Evolutionary conservation across 495 filamentous ascomycete species (phyloP).

Genomic region (Talaromyces borbonicus): DNA sequence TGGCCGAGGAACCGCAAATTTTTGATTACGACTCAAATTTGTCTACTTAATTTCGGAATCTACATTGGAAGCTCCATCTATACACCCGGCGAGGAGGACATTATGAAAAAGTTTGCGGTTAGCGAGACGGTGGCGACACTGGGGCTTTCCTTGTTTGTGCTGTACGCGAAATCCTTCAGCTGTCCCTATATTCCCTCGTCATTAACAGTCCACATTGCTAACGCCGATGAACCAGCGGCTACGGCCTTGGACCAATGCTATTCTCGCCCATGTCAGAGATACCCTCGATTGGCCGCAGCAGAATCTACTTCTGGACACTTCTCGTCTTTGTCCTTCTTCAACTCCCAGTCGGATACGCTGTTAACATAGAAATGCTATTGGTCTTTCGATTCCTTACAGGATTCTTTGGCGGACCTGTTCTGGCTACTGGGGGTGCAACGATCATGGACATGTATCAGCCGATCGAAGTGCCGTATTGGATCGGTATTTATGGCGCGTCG

Average conservation of each 20-base stretch:
- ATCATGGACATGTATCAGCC: constrained; percentile 28
- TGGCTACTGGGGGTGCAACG: constrained; percentile 32
- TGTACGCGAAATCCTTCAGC: not conserved
- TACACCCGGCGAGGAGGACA: constrained; percentile 20
- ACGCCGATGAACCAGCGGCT: constrained; percentile 19
- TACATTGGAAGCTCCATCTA: constrained; percentile 41
- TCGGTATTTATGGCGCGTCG: constrained; percentile 24
- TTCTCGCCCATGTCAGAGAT: constrained; percentile 43
- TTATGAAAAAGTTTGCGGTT: constrained; percentile 36
- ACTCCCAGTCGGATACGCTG: constrained; percentile 33
- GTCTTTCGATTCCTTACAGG: constrained; percentile 46
- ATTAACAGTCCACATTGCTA: no score
- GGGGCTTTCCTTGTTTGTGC: constrained; percentile 42
- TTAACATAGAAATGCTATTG: constrained; percentile 42
- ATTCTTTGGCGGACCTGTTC: constrained; percentile 40
- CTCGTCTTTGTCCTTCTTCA: constrained; percentile 43
- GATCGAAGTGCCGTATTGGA: constrained; percentile 21
- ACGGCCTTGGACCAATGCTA: constrained; percentile 38
- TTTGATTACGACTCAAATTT: constrained; percentile 21
- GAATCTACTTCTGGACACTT: constrained; percentile 37
- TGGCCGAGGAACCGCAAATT: constrained; percentile 26
- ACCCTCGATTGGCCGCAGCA: constrained; percentile 38
- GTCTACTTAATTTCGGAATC: constrained; percentile 33
- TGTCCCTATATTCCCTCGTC: not conserved
- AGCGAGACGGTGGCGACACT: constrained; percentile 35